These are phyloP conservation scores for Xylaria sp. DNA, from an alignment of 495 filamentous ascomycete genomes.

Conservation along the genomic window DNA sequence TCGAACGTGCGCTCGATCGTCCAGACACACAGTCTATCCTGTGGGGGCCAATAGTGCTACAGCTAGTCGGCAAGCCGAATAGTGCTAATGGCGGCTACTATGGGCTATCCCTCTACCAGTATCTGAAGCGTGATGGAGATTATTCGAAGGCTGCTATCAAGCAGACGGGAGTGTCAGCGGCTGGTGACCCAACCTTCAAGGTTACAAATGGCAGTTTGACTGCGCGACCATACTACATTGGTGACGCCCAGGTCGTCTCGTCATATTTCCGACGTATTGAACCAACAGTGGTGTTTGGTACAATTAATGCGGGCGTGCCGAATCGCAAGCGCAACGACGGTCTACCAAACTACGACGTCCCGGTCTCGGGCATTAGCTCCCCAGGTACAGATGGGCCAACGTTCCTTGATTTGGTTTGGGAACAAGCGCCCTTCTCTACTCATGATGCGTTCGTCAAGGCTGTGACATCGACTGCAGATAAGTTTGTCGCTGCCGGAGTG, in stretches of 20 bases:
- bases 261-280: constrained; percentile 36
- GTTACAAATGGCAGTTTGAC: constrained; percentile 25
- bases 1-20: constrained; percentile 40
- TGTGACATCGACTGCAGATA: constrained; percentile 24
- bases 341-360: constrained; percentile 32
- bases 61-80: constrained; percentile 30
- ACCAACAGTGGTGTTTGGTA: constrained; percentile 30
- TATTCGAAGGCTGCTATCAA: constrained; percentile 30
- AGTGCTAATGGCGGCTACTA: constrained; percentile 25
- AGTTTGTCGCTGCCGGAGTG: constrained; percentile 28
- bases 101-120: constrained; percentile 32
- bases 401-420: constrained; percentile 36
- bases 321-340: constrained; percentile 36
- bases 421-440: constrained; percentile 32
- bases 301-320: constrained; percentile 29
- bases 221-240: constrained; percentile 35
- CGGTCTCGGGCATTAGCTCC: constrained; percentile 29
- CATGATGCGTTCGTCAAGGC: constrained; percentile 30
- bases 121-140: constrained; percentile 34
- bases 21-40: constrained; percentile 38
- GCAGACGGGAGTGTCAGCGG: constrained; percentile 21
- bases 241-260: constrained; percentile 32
- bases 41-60: constrained; percentile 42
- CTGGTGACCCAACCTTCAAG: constrained; percentile 31
- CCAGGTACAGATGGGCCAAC: constrained; percentile 35